Conservation (phyloP, 2,329 filamentous ascomycete species). For the Zymoseptoria ardabiliae region DNA sequence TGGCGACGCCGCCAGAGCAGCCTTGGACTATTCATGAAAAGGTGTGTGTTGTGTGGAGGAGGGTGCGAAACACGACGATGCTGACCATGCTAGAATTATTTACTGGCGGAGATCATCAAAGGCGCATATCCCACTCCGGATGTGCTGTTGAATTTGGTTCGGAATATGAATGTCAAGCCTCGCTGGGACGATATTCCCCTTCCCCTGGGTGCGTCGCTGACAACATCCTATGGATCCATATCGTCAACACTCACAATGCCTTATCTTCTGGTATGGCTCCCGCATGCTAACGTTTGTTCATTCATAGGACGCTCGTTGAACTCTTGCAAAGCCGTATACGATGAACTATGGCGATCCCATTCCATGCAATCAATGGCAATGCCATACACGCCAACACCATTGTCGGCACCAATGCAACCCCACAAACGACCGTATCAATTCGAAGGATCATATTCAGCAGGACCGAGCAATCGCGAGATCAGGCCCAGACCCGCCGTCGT, state of each 20-base stretch:
- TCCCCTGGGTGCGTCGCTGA: slow-evolving; percentile 39
- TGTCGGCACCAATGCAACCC: slow-evolving; percentile 17
- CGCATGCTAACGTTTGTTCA: slow-evolving; percentile 6
- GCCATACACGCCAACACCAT: slow-evolving; percentile 24
- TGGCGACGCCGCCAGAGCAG: slow-evolving; percentile 37
- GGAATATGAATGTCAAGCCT: slow-evolving; percentile 37
- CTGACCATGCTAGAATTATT: slow-evolving; percentile 28
- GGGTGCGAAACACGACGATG: slow-evolving; percentile 7
- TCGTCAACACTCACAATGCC: not conserved
- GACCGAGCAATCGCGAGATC: slow-evolving; percentile 36
- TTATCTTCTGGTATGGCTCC: slow-evolving; percentile 3
- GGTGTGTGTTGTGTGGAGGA: slow-evolving; percentile 31
- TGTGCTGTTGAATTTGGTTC: slow-evolving; percentile 38
- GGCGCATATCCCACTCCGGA: slow-evolving; percentile 37
- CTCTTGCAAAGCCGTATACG: slow-evolving; percentile 26
- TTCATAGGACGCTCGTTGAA: slow-evolving; percentile 29
- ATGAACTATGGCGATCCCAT: slow-evolving; percentile 22
- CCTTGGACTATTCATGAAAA: slow-evolving; percentile 43
- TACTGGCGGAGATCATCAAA: slow-evolving; percentile 49
- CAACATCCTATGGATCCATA: not conserved
- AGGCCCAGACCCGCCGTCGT: slow-evolving; percentile 37
- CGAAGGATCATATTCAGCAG: slow-evolving; percentile 21
- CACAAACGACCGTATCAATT: slow-evolving; percentile 25
- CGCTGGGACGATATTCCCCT: slow-evolving; percentile 44
- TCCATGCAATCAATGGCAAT: slow-evolving; percentile 14